phyloP scores from a whole-genome alignment of 768 basidiomycete species.

The Pluteus cervinus region DNA sequence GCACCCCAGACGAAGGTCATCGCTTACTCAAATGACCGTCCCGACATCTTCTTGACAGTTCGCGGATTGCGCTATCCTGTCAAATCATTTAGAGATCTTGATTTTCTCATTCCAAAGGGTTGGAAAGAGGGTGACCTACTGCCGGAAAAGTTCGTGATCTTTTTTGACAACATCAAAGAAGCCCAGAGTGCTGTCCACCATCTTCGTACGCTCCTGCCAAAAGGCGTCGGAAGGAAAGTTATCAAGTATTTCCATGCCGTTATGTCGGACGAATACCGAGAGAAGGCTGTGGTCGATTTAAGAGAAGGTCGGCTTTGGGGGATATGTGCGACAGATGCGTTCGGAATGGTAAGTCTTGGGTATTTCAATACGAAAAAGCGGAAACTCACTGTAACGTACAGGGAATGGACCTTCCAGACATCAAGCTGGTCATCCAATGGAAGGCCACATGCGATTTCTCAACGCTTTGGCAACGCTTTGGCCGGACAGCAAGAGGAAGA shows the following conservation, averaged over 20 bases:
- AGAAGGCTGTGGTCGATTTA: conserved; percentile 10
- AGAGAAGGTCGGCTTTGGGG: conserved; percentile 14
- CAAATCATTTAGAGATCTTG: conserved; percentile 8
- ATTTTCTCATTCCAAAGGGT: conserved; percentile 8
- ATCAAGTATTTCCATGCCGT: conserved; percentile 23
- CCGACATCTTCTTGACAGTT: conserved; percentile 12
- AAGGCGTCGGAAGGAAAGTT: conserved; percentile 6
- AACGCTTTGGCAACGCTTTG: conserved; percentile 24
- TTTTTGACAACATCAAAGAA: conserved; percentile 19
- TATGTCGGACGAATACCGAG: conserved; percentile 20
- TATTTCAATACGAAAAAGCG: neutral
- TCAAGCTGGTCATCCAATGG: conserved; percentile 26
- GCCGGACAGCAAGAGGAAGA: conserved; percentile 14
- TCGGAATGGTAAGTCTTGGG: conserved; percentile 21
- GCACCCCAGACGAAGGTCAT: conserved; percentile 4
- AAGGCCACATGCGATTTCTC: conserved; percentile 13
- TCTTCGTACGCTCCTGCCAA: conserved; percentile 11
- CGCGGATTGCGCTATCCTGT: conserved; percentile 7
- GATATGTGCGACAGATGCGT: conserved; percentile 18
- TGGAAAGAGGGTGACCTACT: conserved; percentile 6
- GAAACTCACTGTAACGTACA: conserved; percentile 9
- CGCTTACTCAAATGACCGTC: conserved; percentile 13
- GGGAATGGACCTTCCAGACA: conserved; percentile 25
- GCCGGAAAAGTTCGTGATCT: conserved; percentile 16
- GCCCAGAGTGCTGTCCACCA: conserved; percentile 8